Conservation (phyloP, 1,139 yeast species). For the Yamadazyma songkhlaensis region DNA sequence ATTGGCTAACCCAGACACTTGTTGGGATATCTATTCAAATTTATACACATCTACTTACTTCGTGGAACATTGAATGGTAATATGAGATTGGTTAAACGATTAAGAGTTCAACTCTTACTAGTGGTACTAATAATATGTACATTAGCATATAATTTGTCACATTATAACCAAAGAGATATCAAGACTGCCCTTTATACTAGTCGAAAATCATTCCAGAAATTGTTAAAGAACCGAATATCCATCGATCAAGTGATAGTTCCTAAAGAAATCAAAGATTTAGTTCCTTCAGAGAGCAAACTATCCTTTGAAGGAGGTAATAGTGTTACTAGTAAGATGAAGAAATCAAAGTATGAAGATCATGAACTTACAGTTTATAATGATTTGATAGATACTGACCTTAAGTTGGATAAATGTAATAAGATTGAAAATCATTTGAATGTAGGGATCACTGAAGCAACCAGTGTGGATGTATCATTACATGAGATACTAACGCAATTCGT, state of each 20-base stretch:
- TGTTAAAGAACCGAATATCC: background rate
- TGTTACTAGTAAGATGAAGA: conserved; percentile 8
- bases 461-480: conserved; percentile 19
- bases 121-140: no score
- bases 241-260: background rate
- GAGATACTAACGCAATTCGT: conserved; percentile 18
- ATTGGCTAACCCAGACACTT: no score
- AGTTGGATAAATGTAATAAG: conserved; percentile 17
- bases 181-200: background rate
- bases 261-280: background rate
- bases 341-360: conserved; percentile 15
- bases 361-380: conserved; percentile 19
- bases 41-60: no score
- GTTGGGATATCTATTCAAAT: no score
- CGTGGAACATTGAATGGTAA: no score
- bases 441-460: conserved; percentile 18
- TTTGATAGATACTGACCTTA: conserved; percentile 14
- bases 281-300: no score
- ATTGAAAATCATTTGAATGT: conserved; percentile 13
- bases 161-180: background rate
- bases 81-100: no score
- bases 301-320: background rate
- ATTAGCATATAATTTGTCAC: background rate
- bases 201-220: background rate
- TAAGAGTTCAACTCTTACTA: no score